Conservation (phyloP, 1,284 basidiomycete species). For the Vanrija humicola region DNA sequence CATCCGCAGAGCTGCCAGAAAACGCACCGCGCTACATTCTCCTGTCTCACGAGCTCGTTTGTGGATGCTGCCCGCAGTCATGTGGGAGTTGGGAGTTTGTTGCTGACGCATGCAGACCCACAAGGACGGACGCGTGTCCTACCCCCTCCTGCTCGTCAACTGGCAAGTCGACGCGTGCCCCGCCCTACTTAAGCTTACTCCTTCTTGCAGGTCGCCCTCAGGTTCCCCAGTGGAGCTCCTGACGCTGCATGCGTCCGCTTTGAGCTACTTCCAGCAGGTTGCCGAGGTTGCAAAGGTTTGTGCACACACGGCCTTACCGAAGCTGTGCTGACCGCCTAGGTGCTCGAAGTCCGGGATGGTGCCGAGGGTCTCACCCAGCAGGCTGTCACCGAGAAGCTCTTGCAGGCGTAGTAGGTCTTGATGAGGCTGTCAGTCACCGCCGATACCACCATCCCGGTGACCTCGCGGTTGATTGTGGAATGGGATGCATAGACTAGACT, state of each 20-base stretch:
- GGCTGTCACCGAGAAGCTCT: conserved; percentile 61
- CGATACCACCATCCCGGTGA: no score
- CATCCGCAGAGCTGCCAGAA: conserved; percentile 72
- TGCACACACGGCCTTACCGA: not conserved
- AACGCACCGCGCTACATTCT: conserved; percentile 84
- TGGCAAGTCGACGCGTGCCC: conserved; percentile 54
- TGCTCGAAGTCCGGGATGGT: conserved; percentile 75
- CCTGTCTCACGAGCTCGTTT: conserved; percentile 69
- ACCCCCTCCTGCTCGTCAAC: conserved; percentile 77
- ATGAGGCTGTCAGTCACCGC: not conserved
- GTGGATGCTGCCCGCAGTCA: conserved; percentile 4
- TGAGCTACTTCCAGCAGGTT: conserved; percentile 71
- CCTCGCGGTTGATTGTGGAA: no score
- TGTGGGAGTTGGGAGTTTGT: no score
- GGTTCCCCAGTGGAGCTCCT: conserved; percentile 69
- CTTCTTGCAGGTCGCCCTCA: conserved; percentile 54
- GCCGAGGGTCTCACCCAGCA: conserved; percentile 73
- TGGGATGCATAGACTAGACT: no score
- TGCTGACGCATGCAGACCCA: conserved; percentile 53
- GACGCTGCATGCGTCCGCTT: conserved; percentile 77
- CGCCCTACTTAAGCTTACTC: conserved; percentile 1
- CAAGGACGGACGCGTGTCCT: conserved; percentile 76
- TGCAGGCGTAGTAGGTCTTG: conserved; percentile 26
- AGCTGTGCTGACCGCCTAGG: conserved; percentile 32
- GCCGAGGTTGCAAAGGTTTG: conserved; percentile 47